Base-by-base conservation (phyloP, 169 alveolate species). In the Pseudocohnilembus persalinus region DNA sequence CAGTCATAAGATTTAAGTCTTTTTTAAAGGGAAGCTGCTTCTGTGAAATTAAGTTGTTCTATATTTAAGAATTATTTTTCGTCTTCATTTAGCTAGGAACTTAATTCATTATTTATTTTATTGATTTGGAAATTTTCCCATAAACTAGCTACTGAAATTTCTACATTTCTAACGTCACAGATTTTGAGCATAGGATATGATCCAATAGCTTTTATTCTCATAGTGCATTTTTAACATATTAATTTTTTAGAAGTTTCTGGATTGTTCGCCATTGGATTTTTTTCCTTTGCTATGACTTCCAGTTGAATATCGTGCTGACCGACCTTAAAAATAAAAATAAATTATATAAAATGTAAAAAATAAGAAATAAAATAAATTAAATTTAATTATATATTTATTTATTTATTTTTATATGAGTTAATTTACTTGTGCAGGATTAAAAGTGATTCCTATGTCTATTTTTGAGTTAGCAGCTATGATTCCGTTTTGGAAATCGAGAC, bases 91-190 rank as follows among this genome's bases (percentile, higher is more conserved):
- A 95, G 84, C 34, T 89, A 93, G 25, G 90, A 93, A 32, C 87
- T 90, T 24, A 95, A 88, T 86, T 95, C 97, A 74, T 89, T 88
- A 85, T 95, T 95, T 15, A 93, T 89, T 74, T 89, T 89, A 81
- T 94, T 94, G 0, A 95, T 89, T 83, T 91, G 87, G 81, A 92
- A 95, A 78, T 91, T 91, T 79, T 95, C 95, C 97, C 97, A 95
- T 31, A 95, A 89, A 80, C 91, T 95, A 35, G 95, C 92, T 16
- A 92, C 93, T 30, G 95, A 91, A 29, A 92, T 88, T 11, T 88
- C 81, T 82, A 93, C 94, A 80, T 95, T 95, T 82, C 97, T 90
- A 29, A 95, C 94, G 81, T 95, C 97, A 0, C 93, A 91, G 65
- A 95, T 91, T 88, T 94, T 92, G 31, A 95, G 83, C 26, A 93